Evolutionary conservation across 1,284 basidiomycete species (phyloP).

Genomic region (Boletus hoseneyae): DNA sequence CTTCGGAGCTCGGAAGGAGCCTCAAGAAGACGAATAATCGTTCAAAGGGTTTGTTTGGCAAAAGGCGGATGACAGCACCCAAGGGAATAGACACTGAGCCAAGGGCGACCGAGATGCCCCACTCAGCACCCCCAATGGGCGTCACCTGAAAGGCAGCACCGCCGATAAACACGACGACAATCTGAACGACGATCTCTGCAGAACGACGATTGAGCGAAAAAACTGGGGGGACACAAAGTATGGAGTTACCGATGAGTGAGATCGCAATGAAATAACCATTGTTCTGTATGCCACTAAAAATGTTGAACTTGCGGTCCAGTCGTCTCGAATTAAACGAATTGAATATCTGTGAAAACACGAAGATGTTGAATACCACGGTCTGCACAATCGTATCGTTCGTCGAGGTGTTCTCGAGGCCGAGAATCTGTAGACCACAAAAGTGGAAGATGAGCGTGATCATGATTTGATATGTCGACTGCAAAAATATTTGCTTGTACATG

Average conservation of each 20-base stretch:
- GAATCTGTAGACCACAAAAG: constrained; percentile 75
- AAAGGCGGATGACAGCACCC: constrained; percentile 75
- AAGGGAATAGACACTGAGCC: constrained; percentile 87
- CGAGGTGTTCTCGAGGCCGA: constrained; percentile 51
- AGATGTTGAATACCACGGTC: constrained; percentile 94
- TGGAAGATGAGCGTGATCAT: constrained; percentile 85
- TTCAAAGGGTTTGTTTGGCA: constrained; percentile 84
- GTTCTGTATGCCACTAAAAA: constrained; percentile 78
- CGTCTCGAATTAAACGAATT: constrained; percentile 93
- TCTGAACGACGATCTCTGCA: constrained; percentile 81
- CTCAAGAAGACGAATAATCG: constrained; percentile 62
- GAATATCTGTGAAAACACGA: constrained; percentile 95
- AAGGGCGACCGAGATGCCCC: constrained; percentile 89
- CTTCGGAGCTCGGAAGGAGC: constrained; percentile 66
- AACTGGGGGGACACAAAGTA: background rate
- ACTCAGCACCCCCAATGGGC: constrained; percentile 75
- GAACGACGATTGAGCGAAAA: background rate
- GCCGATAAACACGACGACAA: constrained; percentile 90
- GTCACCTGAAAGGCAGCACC: constrained; percentile 92
- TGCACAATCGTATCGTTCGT: constrained; percentile 58
- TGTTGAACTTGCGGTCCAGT: constrained; percentile 83
- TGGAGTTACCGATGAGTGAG: constrained; percentile 69
- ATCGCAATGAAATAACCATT: constrained; percentile 91
- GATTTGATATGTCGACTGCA: constrained; percentile 90
- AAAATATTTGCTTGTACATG: constrained; percentile 93